Percentiles rank a stretch among this genome's conserved stretches.
These are phyloP conservation scores for Lentinus polychrous DNA, from an alignment of 1,284 basidiomycete genomes.

Conservation along the genomic window DNA sequence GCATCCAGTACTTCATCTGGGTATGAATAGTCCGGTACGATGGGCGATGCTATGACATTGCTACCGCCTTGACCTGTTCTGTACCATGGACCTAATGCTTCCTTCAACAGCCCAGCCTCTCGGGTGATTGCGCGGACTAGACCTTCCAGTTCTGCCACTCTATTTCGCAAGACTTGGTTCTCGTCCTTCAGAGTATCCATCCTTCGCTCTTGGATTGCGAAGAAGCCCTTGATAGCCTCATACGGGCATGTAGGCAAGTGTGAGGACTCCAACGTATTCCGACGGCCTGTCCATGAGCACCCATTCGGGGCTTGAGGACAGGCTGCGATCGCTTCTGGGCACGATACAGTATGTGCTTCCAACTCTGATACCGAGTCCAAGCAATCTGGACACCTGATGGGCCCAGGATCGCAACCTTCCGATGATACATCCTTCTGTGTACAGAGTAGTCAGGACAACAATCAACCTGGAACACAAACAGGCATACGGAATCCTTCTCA, in stretches of 20 bases:
- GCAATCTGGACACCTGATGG: background rate
- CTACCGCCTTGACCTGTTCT: slow-evolving; percentile 20
- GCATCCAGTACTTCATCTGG: background rate
- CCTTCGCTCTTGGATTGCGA: slow-evolving; percentile 39
- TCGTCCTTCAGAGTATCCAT: slow-evolving; percentile 45
- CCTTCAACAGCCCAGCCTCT: slow-evolving; percentile 45
- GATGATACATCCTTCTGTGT: background rate
- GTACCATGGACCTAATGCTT: slow-evolving; percentile 63
- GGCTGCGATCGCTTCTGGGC: slow-evolving; percentile 32
- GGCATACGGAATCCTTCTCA: slow-evolving; percentile 22
- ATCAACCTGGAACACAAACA: slow-evolving; percentile 30
- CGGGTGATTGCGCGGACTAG: slow-evolving; percentile 37
- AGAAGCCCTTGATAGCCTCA: slow-evolving; percentile 56
- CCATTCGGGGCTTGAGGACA: slow-evolving; percentile 49
- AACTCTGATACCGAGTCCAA: slow-evolving; percentile 25
- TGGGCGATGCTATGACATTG: background rate
- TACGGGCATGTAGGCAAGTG: slow-evolving; percentile 53
- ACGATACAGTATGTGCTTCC: slow-evolving; percentile 31
- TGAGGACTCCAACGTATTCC: slow-evolving; percentile 28
- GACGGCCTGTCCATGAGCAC: slow-evolving; percentile 47
- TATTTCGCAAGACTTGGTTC: slow-evolving; percentile 50
- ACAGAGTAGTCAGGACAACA: slow-evolving; percentile 18
- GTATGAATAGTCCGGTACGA: background rate
- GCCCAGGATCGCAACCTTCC: background rate
- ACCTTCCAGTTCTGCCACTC: slow-evolving; percentile 48